Evolutionary conservation across 2,329 filamentous ascomycete genomes (phyloP).

Genomic region (Sporothrix luriei): DNA sequence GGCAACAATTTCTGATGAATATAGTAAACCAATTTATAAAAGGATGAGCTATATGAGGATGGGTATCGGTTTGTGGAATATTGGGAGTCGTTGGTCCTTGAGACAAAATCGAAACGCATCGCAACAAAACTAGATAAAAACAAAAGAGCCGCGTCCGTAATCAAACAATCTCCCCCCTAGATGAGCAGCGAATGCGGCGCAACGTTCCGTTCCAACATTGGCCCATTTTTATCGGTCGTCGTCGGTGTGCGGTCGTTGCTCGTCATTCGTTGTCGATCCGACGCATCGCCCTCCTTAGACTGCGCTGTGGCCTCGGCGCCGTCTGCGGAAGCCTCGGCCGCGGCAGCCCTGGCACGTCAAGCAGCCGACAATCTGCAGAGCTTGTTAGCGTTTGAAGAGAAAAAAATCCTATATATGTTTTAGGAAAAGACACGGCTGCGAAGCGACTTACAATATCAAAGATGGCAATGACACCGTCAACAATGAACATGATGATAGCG

Average conservation of each 20-base stretch:
- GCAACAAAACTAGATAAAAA: conserved; percentile 26
- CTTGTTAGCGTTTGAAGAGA: neutral
- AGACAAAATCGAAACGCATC: conserved; percentile 6
- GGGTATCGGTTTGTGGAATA: conserved; percentile 19
- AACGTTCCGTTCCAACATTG: neutral
- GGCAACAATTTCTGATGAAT: neutral
- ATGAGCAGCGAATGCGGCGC: neutral
- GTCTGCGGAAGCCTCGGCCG: conserved; percentile 37
- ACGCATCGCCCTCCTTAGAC: conserved; percentile 4
- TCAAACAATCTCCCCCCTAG: neutral
- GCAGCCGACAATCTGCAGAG: conserved; percentile 59
- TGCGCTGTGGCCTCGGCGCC: conserved; percentile 24
- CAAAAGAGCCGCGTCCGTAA: neutral
- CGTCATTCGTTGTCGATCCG: neutral
- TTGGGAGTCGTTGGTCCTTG: neutral
- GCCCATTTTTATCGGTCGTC: no score
- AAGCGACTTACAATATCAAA: conserved; percentile 52
- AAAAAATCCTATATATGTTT: no score
- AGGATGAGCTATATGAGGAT: neutral
- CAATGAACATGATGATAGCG: conserved; percentile 65
- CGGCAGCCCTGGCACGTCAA: conserved; percentile 58
- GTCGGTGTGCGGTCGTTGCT: neutral
- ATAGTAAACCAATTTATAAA: neutral
- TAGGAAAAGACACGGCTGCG: no score
- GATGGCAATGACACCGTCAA: conserved; percentile 66